Evolutionary conservation across 2,329 filamentous ascomycete genomes (phyloP), one percentile per base, ranked within the genome.

Genomic region (Alternaria ventricosa): DNA sequence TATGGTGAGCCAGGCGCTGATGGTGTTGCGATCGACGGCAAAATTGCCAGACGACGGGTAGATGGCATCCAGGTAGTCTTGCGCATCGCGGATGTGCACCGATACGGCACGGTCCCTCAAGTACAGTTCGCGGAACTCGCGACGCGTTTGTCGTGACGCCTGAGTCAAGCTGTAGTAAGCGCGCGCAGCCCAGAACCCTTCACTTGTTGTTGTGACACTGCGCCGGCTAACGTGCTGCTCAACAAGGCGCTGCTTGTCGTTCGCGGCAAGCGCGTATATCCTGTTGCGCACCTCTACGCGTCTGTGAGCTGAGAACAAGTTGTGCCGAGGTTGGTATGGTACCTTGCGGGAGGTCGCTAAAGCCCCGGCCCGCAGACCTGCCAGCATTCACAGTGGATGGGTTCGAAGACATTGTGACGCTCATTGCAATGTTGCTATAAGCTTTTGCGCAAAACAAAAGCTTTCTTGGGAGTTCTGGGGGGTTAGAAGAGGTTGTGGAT

Each of bases 31-130:
- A n/a, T 57, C 46, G 36, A 63, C 28, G 15, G 41, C 56, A 28
- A n/a, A n/a, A 18, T 44, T 36, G 55, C 54, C 55, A 15, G 55
- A 53, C 5, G 44, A 30, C 6, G 63, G 55, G 20, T 59, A 59
- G 4, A 63, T 57, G 28, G 51, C 22, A 8, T 59, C 55, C 9
- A 65, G 56, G 46, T 65, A 65, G 11, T 65, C 51, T 36, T 62
- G 54, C 27, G 63, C 63, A 12, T 65, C 63, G 41, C 63, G 60
- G 18, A 65, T 63, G 43, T 65, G 63, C 28, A 65, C 63, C 22
- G 63, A 62, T 28, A 65, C 55, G 4, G 55, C 55, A 28, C 63
- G 63, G 18, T 65, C 60, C 9, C 41, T 51, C 6, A 65, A 27
- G 28, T 63, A 65, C 28, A 63, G 25, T 9, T 47, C 49, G 25